These are phyloP conservation scores for Starmerella khaoyaiensis DNA, from an alignment of 805 yeast species.

Conservation along the genomic window DNA sequence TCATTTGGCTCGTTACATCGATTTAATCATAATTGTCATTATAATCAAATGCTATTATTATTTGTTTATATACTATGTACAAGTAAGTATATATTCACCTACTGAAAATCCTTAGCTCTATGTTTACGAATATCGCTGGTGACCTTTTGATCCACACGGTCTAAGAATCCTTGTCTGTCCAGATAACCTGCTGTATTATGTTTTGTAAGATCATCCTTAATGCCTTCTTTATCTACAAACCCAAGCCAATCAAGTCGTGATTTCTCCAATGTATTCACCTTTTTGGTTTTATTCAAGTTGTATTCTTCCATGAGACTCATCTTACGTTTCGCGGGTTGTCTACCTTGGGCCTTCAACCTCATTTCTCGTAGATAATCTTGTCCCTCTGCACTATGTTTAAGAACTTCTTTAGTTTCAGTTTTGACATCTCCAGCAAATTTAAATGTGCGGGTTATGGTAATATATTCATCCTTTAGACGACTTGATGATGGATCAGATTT, in stretches of 20 bases:
- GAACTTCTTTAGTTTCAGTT: constrained; percentile 68
- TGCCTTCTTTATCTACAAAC: constrained; percentile 76
- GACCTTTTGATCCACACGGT: constrained; percentile 51
- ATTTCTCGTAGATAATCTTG: constrained; percentile 51
- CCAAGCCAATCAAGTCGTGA: constrained; percentile 90
- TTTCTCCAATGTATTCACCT: constrained; percentile 82
- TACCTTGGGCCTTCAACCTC: constrained; percentile 16
- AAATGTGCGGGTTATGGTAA: constrained; percentile 63
- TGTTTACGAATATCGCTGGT: constrained; percentile 33
- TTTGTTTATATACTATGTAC: constrained; percentile 1
- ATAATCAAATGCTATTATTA: background rate
- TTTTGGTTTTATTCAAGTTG: constrained; percentile 53
- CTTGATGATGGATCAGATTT: no score
- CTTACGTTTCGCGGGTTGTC: constrained; percentile 43
- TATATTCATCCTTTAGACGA: constrained; percentile 33
- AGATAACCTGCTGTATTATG: constrained; percentile 84
- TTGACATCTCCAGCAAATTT: constrained; percentile 81
- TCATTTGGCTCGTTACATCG: constrained; percentile 62
- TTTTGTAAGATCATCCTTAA: constrained; percentile 64
- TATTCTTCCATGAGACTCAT: constrained; percentile 67
- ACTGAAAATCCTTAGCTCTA: constrained; percentile 13
- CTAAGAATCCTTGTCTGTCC: constrained; percentile 80
- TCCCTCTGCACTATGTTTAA: constrained; percentile 71
- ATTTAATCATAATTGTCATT: constrained; percentile 20
- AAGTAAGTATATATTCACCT: no score